phyloP scores from a whole-genome alignment of 768 basidiomycete species.

The Agrocybe pediades region DNA sequence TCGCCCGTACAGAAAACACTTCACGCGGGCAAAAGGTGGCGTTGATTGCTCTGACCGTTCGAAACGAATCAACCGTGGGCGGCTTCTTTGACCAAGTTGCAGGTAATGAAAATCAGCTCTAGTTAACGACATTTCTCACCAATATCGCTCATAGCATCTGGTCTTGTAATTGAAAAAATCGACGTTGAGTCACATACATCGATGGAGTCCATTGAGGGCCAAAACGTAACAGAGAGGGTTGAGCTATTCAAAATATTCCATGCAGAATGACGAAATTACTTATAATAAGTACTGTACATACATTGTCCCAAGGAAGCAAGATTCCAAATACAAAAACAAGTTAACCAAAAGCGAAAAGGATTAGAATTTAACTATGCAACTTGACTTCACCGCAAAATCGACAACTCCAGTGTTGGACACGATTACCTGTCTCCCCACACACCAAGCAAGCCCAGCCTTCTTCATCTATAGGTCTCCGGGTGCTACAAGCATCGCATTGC shows the following conservation, averaged over 20 bases:
- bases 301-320: background rate
- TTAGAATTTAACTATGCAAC: constrained; percentile 28
- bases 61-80: constrained; percentile 55
- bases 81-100: constrained; percentile 42
- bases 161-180: constrained; percentile 15
- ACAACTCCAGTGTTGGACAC: constrained; percentile 76
- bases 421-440: constrained; percentile 66
- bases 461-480: constrained; percentile 28
- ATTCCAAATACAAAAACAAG: background rate
- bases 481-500: constrained; percentile 65
- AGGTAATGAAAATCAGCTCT: constrained; percentile 22
- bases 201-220: constrained; percentile 28
- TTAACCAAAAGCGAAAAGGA: background rate
- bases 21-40: constrained; percentile 24
- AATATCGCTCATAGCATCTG: constrained; percentile 8
- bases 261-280: too few species aligned
- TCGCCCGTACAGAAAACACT: constrained; percentile 26
- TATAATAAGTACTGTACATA: constrained; percentile 34
- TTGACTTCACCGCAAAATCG: constrained; percentile 72
- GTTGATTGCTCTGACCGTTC: constrained; percentile 54
- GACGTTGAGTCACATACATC: constrained; percentile 14
- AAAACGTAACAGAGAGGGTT: constrained; percentile 37
- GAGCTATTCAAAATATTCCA: constrained; percentile 52
- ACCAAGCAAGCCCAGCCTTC: constrained; percentile 65
- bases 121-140: background rate